Conservation (phyloP, 2,329 filamentous ascomycete genomes). For the Cordyceps pruinosa region DNA sequence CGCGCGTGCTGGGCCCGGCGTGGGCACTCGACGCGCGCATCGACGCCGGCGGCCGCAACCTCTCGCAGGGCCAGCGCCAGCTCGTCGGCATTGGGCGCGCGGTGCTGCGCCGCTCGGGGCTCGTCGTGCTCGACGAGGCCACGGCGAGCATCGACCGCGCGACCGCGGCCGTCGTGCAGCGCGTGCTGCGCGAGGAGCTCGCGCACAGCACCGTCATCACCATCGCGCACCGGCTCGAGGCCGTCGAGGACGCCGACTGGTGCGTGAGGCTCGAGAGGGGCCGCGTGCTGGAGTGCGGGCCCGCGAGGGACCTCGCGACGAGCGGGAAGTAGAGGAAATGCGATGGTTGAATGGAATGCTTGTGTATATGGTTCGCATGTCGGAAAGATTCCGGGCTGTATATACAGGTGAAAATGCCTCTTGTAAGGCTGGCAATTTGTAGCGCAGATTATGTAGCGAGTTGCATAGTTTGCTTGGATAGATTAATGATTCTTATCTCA, state of each 20-base stretch:
- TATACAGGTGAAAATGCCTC: neutral
- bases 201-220: constrained; percentile 54
- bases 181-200: constrained; percentile 49
- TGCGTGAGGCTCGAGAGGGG: constrained; percentile 48
- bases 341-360: neutral
- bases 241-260: constrained; percentile 52
- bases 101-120: constrained; percentile 51
- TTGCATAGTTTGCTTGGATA: too few relatives aligned
- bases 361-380: neutral
- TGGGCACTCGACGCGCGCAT: constrained; percentile 45
- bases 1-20: constrained; percentile 48
- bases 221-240: constrained; percentile 59
- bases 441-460: too few relatives aligned
- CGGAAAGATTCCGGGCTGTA: neutral
- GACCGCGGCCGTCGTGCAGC: constrained; percentile 52
- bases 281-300: constrained; percentile 42
- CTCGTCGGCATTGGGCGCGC: constrained; percentile 55
- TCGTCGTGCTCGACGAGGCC: constrained; percentile 59
- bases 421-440: neutral
- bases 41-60: constrained; percentile 53
- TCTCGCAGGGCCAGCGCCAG: constrained; percentile 57
- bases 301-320: constrained; percentile 20
- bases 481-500: too few relatives aligned
- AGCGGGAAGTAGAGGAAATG: neutral
- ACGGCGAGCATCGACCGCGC: constrained; percentile 56